Conservation (phyloP, 2,329 filamentous ascomycete species). For the Coleophoma eucalyptorum region DNA sequence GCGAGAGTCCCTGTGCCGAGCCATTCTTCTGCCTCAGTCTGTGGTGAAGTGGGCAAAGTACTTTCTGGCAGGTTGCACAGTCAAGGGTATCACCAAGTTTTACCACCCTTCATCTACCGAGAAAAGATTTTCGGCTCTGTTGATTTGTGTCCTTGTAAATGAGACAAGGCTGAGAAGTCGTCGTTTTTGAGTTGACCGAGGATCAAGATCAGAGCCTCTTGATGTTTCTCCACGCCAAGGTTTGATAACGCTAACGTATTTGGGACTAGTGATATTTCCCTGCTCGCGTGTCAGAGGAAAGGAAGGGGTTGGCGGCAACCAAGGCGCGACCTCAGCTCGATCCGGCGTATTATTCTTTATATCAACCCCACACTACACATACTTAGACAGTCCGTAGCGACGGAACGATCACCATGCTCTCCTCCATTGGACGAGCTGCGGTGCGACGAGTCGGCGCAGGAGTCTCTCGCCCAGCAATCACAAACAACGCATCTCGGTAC, state of each 20-base stretch:
- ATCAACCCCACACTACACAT: not conserved
- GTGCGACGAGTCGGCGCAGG: slow-evolving; percentile 18
- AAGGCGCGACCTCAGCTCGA: not conserved
- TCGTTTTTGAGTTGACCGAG: too few species aligned
- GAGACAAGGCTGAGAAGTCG: not conserved
- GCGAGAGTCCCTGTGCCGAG: slow-evolving; percentile 62
- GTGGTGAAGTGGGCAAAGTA: slow-evolving; percentile 37
- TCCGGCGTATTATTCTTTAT: not conserved
- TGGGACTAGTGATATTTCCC: too few species aligned
- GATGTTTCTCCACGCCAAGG: too few species aligned
- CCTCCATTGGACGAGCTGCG: slow-evolving; percentile 25
- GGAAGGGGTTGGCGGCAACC: slow-evolving; percentile 11
- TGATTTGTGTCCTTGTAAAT: not conserved
- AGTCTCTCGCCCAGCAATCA: slow-evolving; percentile 18
- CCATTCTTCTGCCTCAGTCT: slow-evolving; percentile 43
- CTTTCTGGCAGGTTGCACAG: slow-evolving; percentile 25
- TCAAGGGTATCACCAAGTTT: not conserved
- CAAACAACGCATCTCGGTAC: slow-evolving; percentile 15
- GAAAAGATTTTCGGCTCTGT: not conserved
- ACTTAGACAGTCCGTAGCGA: not conserved
- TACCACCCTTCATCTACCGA: not conserved
- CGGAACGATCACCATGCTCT: slow-evolving; percentile 23
- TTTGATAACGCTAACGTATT: not conserved
- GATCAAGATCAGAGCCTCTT: too few species aligned
- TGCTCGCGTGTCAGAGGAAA: slow-evolving; percentile 13